Evolutionary conservation across 768 basidiomycete species (phyloP), one percentile per base, ranked within the genome.

Genomic region (Gyrodon lividus): DNA sequence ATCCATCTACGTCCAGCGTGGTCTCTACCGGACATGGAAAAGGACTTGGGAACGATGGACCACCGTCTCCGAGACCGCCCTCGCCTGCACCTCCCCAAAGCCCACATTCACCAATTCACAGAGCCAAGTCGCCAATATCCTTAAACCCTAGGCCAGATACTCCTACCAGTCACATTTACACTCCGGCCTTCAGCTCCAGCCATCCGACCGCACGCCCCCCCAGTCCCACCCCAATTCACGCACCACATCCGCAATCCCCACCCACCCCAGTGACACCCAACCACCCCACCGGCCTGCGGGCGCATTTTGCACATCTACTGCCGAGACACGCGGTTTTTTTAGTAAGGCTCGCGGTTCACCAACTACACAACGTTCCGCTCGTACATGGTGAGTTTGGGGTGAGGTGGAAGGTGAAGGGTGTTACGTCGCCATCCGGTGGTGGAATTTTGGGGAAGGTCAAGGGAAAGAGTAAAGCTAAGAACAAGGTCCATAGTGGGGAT

Each of bases 391-490:
- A 87, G 61, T 89, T 89, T 61, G 81, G 74, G 17, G 78, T 85
- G 5, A 73, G 76, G 19, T 89, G 89, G 87, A 84, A 81, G 67
- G 80, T 89, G 68, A 86, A 82, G 72, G 76, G 82, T 56, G 76
- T 74, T 28, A 71, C 70, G 33, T 66, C 75, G 3, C 65, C 68
- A 13, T 54, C 70, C 17, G 72, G 76, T 61, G 58, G 61, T 24
- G 76, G 80, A 3, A 59, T 82, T 28, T 60, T 78, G 33, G 56
- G 66, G 38, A 75, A 71, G 66, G 72, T 72, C 59, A 74, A 71
- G 57, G 66, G 59, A 37, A 48, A 52, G 53, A 50, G 40, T 63
- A 61, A 9, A 58, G 67, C 20, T 60, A 69, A 34, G 66, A 66
- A 59, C 7, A 52, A 37, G 38, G 22, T 35, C 16, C 2, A 12